Base-by-base conservation (phyloP, 2,329 filamentous ascomycete genomes). In the Pestalotiopsis sp. region DNA sequence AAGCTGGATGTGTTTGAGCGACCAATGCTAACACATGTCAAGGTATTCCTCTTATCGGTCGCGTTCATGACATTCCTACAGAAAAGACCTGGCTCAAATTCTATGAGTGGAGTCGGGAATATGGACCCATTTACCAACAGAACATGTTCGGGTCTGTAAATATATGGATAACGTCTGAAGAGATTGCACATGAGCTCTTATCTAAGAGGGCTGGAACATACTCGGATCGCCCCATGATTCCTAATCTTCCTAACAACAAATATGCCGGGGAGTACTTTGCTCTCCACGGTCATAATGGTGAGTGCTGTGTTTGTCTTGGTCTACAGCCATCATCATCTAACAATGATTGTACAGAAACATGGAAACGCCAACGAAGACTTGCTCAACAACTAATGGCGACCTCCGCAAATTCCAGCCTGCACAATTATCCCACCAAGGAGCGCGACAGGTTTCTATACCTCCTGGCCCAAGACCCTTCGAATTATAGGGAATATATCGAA, bases 311-410 rank as follows among this genome's bases (percentile, higher is more conserved):
- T 23, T n/a, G 23, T 59, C 25, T 36, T 11, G 17, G 31, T 13
- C 57, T 13, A 13, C 4, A 25, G 14, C 9, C 9, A 27, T 27
- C 23, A 27, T 59, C 27, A 11, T 59, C 27, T 23, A 36, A 27
- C 27, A 13, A 62, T 9, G 31, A 20, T 17, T 5, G 31, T 64
- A 57, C 70, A 84, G 83, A 84, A 4, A 84, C 79, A 3, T 86
- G 84, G 84, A 84, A 81, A 72, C 79, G 83, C n/a, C 84, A 85
- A 72, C 79, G 83, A 7, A 84, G 81, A 74, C 79, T 84, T 25
- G 81, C 80, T 69, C 79, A 81, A 66, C 79, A 82, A 69, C 74
- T 85, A 17, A 85, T 85, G 82, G 74, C 78, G 36, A 73, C 74
- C 56, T 79, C 78, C 23, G 74, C 79, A 13, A 77, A 78, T n/a